Base-by-base conservation (phyloP, 2,329 filamentous ascomycete species). In the Passalora sequoiae region DNA sequence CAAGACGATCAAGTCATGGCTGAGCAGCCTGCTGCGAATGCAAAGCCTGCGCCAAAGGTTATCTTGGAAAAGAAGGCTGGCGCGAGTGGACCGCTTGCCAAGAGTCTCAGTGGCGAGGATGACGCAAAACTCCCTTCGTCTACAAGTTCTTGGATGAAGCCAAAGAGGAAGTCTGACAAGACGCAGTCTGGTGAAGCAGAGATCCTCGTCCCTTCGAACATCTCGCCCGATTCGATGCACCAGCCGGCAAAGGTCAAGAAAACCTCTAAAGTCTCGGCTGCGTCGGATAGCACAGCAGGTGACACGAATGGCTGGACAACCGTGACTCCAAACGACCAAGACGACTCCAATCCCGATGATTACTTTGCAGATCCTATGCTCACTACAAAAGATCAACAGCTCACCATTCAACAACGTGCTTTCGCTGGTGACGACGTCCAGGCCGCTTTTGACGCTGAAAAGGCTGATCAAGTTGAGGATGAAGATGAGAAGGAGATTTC, bases 371-470 rank as follows among this genome's bases (percentile, higher is more conserved):
- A 58, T 33, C 56, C 59, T 13, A 51, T 63, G 13, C 51, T 61
- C 42, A 46, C 53, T 10, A 46, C 51, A 10, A 46, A 46, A 19
- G 51, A 63, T 37, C 76, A 79, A 56, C 72, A 76, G 49, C 79
- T 82, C 28, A 78, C 94, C 46, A 82, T 94, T 44, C 82, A 84
- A 50, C 77, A 81, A 54, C 59, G 60, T n/a, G 89, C 88, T 4
- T 96, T 98, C 64, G 91, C 89, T 2, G 89, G 87, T 30, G 80
- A 89, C 57, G 86, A 95, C 62, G 86, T 94, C 1, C 80, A 84
- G 6, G 78, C 78, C 33, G 82, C 89, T 28, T 98, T 97, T 61
- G 78, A 79, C 44, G 75, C 75, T 27, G 89, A 97, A 61, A 97
- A 97, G 69, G 75, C 74, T 12, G 78, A 80, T 38, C 72, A 78